Evolutionary conservation across 345 rosid genomes (phyloP).

Genomic region (Erucastrum elatum): DNA sequence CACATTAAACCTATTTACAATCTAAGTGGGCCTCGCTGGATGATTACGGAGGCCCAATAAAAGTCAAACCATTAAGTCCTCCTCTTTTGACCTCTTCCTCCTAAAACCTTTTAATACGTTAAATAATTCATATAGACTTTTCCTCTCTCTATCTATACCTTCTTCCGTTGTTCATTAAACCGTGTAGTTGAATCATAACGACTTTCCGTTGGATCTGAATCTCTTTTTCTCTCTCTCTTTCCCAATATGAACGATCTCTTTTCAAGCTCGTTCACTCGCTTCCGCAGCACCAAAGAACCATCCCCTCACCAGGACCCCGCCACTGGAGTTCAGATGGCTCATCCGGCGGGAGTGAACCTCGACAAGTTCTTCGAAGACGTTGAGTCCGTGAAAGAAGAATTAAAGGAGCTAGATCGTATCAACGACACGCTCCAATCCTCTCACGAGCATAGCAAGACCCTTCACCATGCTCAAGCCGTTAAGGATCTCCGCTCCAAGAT

Average conservation of each 20-base stretch:
- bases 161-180: slow-evolving; percentile 12
- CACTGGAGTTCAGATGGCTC: slow-evolving; percentile 35
- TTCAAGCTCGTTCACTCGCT: slow-evolving; percentile 71
- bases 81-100: slow-evolving; percentile 29
- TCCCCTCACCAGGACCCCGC: slow-evolving; percentile 39
- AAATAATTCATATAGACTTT: slow-evolving; percentile 14
- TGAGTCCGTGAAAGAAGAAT: slow-evolving; percentile 76
- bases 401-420: slow-evolving; percentile 71
- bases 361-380: slow-evolving; percentile 85
- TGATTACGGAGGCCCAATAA: no score
- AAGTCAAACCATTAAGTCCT: slow-evolving; percentile 2
- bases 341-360: slow-evolving; percentile 62
- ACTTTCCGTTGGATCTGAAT: slow-evolving; percentile 21
- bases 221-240: slow-evolving; percentile 1
- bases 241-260: slow-evolving; percentile 71
- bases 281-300: slow-evolving; percentile 45
- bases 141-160: neutral
- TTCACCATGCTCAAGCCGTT: slow-evolving; percentile 74
- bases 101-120: neutral
- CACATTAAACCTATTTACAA: no score
- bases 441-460: slow-evolving; percentile 91
- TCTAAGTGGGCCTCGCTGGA: no score
- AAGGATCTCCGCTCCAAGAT: slow-evolving; percentile 71
- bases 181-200: slow-evolving; percentile 29
- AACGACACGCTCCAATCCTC: slow-evolving; percentile 56